These are phyloP conservation scores for Penicillium cinerascens DNA, from an alignment of 495 filamentous ascomycete species.

Conservation along the genomic window DNA sequence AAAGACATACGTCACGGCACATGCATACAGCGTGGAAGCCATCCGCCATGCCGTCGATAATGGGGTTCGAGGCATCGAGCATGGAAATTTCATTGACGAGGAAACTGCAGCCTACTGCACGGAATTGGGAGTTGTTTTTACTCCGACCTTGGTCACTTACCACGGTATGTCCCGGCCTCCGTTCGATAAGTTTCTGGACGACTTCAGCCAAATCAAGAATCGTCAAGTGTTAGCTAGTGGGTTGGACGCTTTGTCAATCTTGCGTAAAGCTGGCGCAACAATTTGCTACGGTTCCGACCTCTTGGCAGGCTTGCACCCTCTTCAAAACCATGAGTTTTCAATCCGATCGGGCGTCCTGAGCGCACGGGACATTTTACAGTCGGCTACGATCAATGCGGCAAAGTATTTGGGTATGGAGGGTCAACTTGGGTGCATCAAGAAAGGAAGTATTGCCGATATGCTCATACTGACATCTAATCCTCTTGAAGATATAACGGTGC, in stretches of 20 bases:
- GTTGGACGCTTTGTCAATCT: conserved; percentile 35
- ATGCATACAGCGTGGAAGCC: conserved; percentile 46
- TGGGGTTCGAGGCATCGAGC: conserved; percentile 51
- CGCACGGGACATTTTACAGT: conserved; percentile 41
- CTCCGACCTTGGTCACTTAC: conserved; percentile 50
- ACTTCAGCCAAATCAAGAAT: conserved; percentile 37
- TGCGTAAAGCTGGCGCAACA: conserved; percentile 37
- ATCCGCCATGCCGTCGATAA: conserved; percentile 50
- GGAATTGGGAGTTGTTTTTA: conserved; percentile 39
- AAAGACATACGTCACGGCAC: conserved; percentile 50
- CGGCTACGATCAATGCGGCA: conserved; percentile 48
- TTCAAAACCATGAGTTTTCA: conserved; percentile 46
- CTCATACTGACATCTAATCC: conserved; percentile 40
- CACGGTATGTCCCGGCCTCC: conserved; percentile 36
- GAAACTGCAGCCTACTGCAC: conserved; percentile 43
- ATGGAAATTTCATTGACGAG: conserved; percentile 50
- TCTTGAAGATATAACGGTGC: conserved; percentile 44
- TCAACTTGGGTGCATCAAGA: conserved; percentile 39
- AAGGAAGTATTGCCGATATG: conserved; percentile 36
- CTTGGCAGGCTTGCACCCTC: conserved; percentile 35
- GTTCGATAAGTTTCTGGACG: conserved; percentile 37
- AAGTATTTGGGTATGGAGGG: conserved; percentile 33
- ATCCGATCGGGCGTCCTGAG: conserved; percentile 38
- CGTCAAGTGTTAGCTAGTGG: conserved; percentile 40
- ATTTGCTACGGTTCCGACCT: conserved; percentile 54